Evolutionary conservation across 306 rosid species (phyloP), one percentile per base, ranked within the genome.

Genomic region (Vigna radiata): DNA sequence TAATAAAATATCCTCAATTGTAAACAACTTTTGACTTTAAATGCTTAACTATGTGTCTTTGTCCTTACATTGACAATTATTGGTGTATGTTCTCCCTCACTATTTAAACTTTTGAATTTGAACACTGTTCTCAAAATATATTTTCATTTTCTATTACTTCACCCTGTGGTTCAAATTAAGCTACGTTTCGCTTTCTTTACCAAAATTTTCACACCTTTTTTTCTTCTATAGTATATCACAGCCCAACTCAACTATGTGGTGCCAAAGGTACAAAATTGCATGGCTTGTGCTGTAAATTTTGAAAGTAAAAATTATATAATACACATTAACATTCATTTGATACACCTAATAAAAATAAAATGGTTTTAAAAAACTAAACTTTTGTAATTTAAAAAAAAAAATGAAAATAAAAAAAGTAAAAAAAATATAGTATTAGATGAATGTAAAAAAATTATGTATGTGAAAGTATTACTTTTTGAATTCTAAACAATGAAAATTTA

Each of bases 1-100:
- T 17, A 36, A 63, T 41, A 43, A 66, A 29, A 43, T 41, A 66
- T 12, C 39, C 36, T 18, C 11, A 46, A 6, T 14, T 68, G 73
- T 14, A 12, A 46, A 23, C 56, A 46, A 46, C 73, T 49, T 69
- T 31, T 50, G 74, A 29, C 61, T n/a, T 49, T 29, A 69, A 68
- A 69, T 68, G 44, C 44, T 6, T 36, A 1, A 36, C 8, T 36
- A 5, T 7, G 8, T 36, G 41, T 36, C 41, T 36, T 36, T 6
- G 41, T 36, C 41, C 41, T 5, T 36, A 5, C 8, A 36, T 9
- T 36, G 6, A 14, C 75, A 70, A 70, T 70, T 31, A 70, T 50
- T 70, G 27, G 27, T n/a, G 11, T 49, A 27, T 47, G 13, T 29
- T 49, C 47, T n/a, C 3, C 1, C 6, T 10, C 1, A 13, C 29